phyloP scores from a whole-genome alignment of 352 stramenopile species.

The Pythium phragmitis region DNA sequence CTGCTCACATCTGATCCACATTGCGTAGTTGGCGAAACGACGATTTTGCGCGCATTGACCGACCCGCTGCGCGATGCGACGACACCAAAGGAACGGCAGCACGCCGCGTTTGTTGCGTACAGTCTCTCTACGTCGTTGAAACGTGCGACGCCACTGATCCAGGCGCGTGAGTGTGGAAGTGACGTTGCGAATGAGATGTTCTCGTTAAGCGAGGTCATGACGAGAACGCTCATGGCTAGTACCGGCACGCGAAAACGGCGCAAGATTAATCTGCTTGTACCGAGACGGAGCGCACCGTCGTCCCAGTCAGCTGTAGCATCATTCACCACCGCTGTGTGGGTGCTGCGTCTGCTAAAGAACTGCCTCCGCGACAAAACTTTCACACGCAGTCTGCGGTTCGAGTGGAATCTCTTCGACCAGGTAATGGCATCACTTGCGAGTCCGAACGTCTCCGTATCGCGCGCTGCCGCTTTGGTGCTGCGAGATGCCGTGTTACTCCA shows the following conservation, averaged over 20 bases:
- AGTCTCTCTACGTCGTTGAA: constrained; percentile 5
- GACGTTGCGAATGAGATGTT: not conserved
- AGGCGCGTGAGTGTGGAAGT: too few species aligned
- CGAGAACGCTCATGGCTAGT: constrained; percentile 2
- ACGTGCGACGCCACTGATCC: not conserved
- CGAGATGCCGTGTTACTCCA: constrained; percentile 8
- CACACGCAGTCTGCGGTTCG: not conserved
- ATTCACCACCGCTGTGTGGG: constrained; percentile 14
- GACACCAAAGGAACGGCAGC: not conserved
- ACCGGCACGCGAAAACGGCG: constrained; percentile 1
- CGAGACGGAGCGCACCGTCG: constrained; percentile 7
- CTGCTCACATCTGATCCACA: not conserved
- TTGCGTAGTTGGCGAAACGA: not conserved
- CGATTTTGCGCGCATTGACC: constrained; percentile 6
- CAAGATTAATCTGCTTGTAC: not conserved
- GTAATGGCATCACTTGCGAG: constrained; percentile 16
- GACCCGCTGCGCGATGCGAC: constrained; percentile 5
- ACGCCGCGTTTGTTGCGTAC: too few species aligned
- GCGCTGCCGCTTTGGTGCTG: constrained; percentile 6
- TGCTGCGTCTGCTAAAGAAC: constrained; percentile 10
- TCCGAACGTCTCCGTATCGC: constrained; percentile 15
- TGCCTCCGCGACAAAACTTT: constrained; percentile 18
- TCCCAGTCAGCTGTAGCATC: not conserved
- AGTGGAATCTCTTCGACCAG: constrained; percentile 23
- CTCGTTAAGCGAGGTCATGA: constrained; percentile 2